phyloP scores from a whole-genome alignment of 225 moss, liverwort and hornwort species.

The Sphagnum tenellum region DNA sequence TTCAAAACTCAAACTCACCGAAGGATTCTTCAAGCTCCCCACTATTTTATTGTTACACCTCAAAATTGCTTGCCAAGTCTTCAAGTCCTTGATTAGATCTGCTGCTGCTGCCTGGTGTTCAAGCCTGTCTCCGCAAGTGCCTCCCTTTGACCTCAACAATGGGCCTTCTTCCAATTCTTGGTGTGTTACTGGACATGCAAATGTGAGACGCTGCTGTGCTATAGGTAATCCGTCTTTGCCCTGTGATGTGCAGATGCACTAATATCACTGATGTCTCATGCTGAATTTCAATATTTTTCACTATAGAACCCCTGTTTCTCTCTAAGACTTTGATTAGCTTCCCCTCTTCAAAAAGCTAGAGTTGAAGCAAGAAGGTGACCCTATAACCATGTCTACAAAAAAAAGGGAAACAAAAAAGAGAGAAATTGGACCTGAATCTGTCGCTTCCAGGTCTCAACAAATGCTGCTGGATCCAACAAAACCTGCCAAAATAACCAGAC shows the following conservation, averaged over 20 bases:
- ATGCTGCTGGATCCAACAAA: slow-evolving; percentile 47
- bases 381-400: no score
- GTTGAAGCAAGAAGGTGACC: slow-evolving; percentile 5
- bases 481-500: slow-evolving; percentile 12
- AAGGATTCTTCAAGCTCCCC: slow-evolving; percentile 30
- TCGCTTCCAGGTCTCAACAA: slow-evolving; percentile 49
- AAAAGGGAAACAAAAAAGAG: no score
- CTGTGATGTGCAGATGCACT: slow-evolving; percentile 5
- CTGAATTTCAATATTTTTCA: no score
- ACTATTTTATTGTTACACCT: slow-evolving; percentile 38
- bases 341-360: not conserved
- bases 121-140: slow-evolving; percentile 15
- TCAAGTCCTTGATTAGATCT: slow-evolving; percentile 37
- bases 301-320: no score
- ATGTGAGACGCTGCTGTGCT: slow-evolving; percentile 40
- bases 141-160: slow-evolving; percentile 33
- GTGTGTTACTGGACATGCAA: slow-evolving; percentile 32
- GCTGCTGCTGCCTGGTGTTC: slow-evolving; percentile 21
- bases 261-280: no score
- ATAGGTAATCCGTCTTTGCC: slow-evolving; percentile 54
- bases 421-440: slow-evolving; percentile 33
- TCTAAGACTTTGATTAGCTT: not conserved
- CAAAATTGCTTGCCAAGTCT: slow-evolving; percentile 38
- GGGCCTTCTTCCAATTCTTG: slow-evolving; percentile 36
- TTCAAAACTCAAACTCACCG: slow-evolving; percentile 18